Evolutionary conservation across 164 flowering plant species (phyloP).

Genomic region (Santalum album): DNA sequence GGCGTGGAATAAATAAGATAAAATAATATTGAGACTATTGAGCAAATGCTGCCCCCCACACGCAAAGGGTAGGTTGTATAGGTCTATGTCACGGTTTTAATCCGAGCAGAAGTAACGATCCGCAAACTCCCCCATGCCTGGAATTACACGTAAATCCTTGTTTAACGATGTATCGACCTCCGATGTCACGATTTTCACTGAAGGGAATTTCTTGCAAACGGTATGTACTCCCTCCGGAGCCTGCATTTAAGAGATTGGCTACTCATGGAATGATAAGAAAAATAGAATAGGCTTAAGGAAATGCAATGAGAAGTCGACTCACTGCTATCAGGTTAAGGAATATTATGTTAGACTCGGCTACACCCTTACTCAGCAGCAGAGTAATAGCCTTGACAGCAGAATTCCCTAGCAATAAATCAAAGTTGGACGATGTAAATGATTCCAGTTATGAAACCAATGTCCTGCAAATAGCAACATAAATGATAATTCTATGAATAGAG

Average conservation of each 20-base stretch:
- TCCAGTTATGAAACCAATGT: too few species aligned
- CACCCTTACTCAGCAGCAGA: slow-evolving; percentile 66
- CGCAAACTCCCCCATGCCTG: slow-evolving; percentile 90
- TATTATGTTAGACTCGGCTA: slow-evolving; percentile 64
- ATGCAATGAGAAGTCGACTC: slow-evolving; percentile 11
- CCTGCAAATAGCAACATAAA: too few species aligned
- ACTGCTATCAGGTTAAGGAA: slow-evolving; percentile 77
- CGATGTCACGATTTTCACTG: slow-evolving; percentile 61
- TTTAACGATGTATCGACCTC: slow-evolving; percentile 57
- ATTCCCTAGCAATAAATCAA: slow-evolving; percentile 39
- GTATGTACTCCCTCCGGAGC: slow-evolving; percentile 78
- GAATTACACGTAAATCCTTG: slow-evolving; percentile 42
- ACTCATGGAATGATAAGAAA: not conserved
- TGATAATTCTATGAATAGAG: not conserved
- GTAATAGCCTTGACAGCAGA: slow-evolving; percentile 72
- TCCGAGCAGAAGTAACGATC: slow-evolving; percentile 77
- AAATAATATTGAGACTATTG: too few species aligned
- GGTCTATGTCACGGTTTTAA: not conserved
- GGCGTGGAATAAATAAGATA: too few species aligned
- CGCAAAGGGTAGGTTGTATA: too few species aligned
- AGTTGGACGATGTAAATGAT: slow-evolving; percentile 4
- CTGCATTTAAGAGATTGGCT: slow-evolving; percentile 28
- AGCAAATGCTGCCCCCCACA: too few species aligned
- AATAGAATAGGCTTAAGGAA: not conserved
- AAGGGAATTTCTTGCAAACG: slow-evolving; percentile 55